Evolutionary conservation across 1,284 basidiomycete genomes (phyloP).

Genomic region (Xanthoconium separans): DNA sequence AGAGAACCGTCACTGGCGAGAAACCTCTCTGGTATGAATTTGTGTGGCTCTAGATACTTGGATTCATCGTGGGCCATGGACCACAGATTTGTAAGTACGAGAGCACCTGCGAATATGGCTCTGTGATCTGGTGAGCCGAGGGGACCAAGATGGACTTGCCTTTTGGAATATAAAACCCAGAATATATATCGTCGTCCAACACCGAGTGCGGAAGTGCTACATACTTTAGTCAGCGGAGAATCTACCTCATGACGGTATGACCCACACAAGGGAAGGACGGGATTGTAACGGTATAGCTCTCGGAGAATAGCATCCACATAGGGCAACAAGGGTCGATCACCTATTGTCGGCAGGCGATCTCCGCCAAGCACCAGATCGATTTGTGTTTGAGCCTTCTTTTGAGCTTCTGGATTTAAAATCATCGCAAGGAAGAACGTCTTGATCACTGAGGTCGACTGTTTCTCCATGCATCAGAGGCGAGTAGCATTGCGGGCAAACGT

Average conservation of each 20-base stretch:
- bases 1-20: background rate
- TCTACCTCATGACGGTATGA: background rate
- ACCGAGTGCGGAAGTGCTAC: conserved; percentile 4
- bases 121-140: background rate
- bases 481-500: background rate
- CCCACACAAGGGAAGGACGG: background rate
- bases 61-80: background rate
- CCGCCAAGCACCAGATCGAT: background rate
- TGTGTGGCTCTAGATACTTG: background rate
- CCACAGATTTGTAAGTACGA: background rate
- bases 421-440: background rate
- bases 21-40: background rate
- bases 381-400: background rate
- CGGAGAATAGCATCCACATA: background rate
- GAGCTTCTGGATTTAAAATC: background rate
- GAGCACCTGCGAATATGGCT: background rate
- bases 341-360: background rate
- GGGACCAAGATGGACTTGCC: background rate
- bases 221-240: background rate
- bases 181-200: conserved; percentile 1
- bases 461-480: background rate
- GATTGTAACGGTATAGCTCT: background rate
- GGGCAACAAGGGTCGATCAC: background rate
- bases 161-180: conserved; percentile 1
- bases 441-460: background rate